phyloP scores from a whole-genome alignment of 2,329 filamentous ascomycete species.

The Endothia cerciana region DNA sequence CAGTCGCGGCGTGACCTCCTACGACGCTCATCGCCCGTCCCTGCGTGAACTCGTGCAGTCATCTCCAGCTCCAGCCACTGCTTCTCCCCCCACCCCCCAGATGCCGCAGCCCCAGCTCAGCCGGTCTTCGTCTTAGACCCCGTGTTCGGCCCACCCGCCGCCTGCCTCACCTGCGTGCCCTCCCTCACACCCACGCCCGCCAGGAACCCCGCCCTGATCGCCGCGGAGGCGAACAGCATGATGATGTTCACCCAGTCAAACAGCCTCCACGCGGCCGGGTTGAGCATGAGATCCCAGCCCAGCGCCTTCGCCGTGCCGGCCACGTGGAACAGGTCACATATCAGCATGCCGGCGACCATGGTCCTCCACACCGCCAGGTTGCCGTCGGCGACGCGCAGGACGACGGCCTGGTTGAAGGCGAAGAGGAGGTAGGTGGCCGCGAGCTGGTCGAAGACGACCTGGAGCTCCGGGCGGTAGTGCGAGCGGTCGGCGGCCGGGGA shows the following conservation, averaged over 20 bases:
- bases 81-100: background rate
- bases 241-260: constrained; percentile 44
- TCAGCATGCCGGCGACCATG: constrained; percentile 33
- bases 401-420: constrained; percentile 37
- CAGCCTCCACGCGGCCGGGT: constrained; percentile 37
- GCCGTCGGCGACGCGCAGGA: constrained; percentile 33
- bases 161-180: background rate
- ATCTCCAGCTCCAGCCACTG: background rate
- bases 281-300: constrained; percentile 35
- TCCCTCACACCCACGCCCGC: constrained; percentile 38
- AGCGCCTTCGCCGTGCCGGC: constrained; percentile 39
- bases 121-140: constrained; percentile 25
- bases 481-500: constrained; percentile 16
- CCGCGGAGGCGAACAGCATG: constrained; percentile 38
- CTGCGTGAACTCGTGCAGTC: background rate
- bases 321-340: constrained; percentile 38
- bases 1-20: too few relatives aligned
- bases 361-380: constrained; percentile 37
- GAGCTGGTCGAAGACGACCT: constrained; percentile 36
- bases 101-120: background rate
- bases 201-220: constrained; percentile 42
- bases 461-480: constrained; percentile 32
- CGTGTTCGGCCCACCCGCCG: background rate
- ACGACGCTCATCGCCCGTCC: too few relatives aligned
- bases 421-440: constrained; percentile 38